Evolutionary conservation across 2,329 filamentous ascomycete species (phyloP), one percentile per base, ranked within the genome.

Genomic region (Neurospora sp.): DNA sequence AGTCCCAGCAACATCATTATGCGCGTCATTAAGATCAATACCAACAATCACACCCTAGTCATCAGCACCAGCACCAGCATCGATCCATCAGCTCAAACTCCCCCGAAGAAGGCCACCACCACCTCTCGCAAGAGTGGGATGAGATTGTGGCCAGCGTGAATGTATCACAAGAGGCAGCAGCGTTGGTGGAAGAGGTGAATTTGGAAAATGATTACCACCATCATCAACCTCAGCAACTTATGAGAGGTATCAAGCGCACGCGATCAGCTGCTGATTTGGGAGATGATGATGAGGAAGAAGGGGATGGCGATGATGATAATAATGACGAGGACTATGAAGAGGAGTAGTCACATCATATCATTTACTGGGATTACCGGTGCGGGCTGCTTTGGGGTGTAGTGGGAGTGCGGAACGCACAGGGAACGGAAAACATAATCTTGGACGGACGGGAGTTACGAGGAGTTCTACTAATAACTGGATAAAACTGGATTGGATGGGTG

Each of bases 111-210:
- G 33, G 33, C 62, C 68, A 39, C 65, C 68, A 36, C 65, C 70
- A 72, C 36, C 40, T 74, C 4, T 72, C 71, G 6, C 69, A 70
- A 28, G 70, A 72, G 15, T 74, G 73, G 74, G 71, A 74, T 6
- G 71, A 73, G 23, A 67, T 71, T n/a, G 38, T 62, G 15, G 36
- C 28, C 28, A 39, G n/a, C 19, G 19, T 36, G n/a, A 33, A 33
- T 28, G 38, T 40, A 15, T 52, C 46, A 33, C 52, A 62, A 17
- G 23, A 12, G 11, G 6, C 11, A 17, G 12, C 23, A 33, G 12
- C 23, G 15, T 36, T 62, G 52, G 52, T 62, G 6, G 52, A 33
- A 17, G 23, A 62, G 15, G 28, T 62, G 52, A 36, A 36, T 2
- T 5, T 36, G 3, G 52, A 6, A 36, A 28, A 36, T 62, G 28